Base-by-base conservation (phyloP, 2,329 filamentous ascomycete species). In the Stachybotrys elegans region DNA sequence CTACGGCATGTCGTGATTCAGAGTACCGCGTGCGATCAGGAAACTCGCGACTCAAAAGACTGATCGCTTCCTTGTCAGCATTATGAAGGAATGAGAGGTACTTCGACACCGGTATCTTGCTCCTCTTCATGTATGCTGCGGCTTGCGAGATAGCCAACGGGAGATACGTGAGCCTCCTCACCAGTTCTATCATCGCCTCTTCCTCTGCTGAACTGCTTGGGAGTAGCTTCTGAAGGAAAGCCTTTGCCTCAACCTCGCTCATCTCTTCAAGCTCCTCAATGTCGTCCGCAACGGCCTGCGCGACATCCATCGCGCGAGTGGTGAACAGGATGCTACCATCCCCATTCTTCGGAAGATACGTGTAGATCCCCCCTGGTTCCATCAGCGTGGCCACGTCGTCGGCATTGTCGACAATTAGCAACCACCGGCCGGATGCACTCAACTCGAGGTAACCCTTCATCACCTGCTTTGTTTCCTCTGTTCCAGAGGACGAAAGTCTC, bases 391-490 rank as follows among this genome's bases (percentile, higher is more conserved):
- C 48, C 9, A 44, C 43, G 21, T 71, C 62, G 27, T 75, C 70
- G 0, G 63, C 65, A 44, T 72, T 73, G 40, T 70, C 64, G 6
- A 72, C 48, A 3, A 73, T 52, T 1, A 72, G 48, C 29, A 72
- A 51, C 68, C 65, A 72, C 25, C 47, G 54, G 6, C 63, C 59
- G 1, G 53, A 43, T 4, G 40, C 44, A n/a, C 55, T 48, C 1
- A 54, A 59, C 32, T 47, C 55, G 1, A 68, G 51, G 17, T 61
- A 49, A 4, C 42, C 38, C 12, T 77, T 69, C 52, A 86, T 80
- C 62, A 79, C 72, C 51, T 83, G 78, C 43, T 76, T 74, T 29
- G 81, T 54, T 48, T 86, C 82, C 38, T 67, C 64, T 47, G 79
- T 79, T 42, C 76, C 65, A 6, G 51, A 51, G 38, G 73, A 65